Conservation (phyloP, 345 rosid species). For the Moringa oleifera region DNA sequence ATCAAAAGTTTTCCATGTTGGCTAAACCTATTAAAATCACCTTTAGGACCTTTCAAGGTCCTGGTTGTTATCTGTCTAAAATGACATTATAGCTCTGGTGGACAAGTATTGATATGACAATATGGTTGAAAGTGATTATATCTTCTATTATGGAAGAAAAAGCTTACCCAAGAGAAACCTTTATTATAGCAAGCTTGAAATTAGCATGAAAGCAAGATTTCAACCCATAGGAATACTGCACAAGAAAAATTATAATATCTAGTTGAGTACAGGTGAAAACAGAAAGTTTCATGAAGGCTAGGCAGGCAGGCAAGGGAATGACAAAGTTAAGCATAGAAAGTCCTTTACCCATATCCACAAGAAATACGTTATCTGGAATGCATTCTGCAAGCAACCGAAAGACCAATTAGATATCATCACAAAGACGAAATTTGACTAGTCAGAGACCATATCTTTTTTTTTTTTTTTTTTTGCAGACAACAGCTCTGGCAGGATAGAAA, state of each 20-base stretch:
- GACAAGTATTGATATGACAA: no score
- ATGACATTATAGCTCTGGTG: not conserved
- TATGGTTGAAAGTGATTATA: not conserved
- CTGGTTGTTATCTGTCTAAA: not conserved
- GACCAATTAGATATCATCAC: slow-evolving; percentile 1
- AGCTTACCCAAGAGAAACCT: slow-evolving; percentile 69
- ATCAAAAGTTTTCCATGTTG: no score
- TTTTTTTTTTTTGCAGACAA: no score
- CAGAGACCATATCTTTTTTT: no score
- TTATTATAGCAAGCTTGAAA: slow-evolving; percentile 44
- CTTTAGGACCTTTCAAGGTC: no score
- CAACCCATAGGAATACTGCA: slow-evolving; percentile 71
- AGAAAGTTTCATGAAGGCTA: not conserved
- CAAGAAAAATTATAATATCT: not conserved
- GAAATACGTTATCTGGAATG: slow-evolving; percentile 96
- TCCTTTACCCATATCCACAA: slow-evolving; percentile 84
- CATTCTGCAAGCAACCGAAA: slow-evolving; percentile 57
- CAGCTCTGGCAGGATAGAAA: no score
- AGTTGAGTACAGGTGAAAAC: not conserved
- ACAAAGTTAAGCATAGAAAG: not conserved
- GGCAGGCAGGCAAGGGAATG: not conserved
- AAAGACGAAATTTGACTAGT: not conserved
- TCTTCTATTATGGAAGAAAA: slow-evolving; percentile 3
- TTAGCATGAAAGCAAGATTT: slow-evolving; percentile 71
- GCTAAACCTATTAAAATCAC: no score